A percentile compares a stretch with the other conserved stretches of the same genome.
These are phyloP conservation scores for Pestalotiopsis sp. DNA, from an alignment of 2,329 filamentous ascomycete species.

Conservation along the genomic window DNA sequence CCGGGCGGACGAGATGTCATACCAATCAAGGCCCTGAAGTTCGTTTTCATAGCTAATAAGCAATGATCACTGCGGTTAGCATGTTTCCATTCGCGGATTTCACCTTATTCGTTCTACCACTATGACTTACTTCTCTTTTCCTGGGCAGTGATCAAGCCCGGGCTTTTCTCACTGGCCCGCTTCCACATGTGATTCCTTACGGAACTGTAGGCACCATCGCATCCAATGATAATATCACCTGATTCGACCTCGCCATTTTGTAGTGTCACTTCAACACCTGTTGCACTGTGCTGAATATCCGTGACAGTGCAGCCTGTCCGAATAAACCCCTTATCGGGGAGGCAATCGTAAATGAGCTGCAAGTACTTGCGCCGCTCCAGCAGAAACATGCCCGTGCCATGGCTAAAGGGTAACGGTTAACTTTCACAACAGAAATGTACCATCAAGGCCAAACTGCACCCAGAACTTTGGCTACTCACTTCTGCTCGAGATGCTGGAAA, in stretches of 20 bases:
- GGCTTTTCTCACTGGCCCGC: constrained; percentile 17
- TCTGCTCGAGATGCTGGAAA: constrained; percentile 7
- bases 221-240: constrained; percentile 20
- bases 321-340: constrained; percentile 11
- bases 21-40: too few relatives aligned
- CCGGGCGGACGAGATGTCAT: too few relatives aligned
- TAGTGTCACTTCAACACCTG: constrained; percentile 17
- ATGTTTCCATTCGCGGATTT: too few relatives aligned
- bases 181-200: constrained; percentile 26
- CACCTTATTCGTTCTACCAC: not conserved
- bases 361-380: too few relatives aligned
- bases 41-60: constrained; percentile 8
- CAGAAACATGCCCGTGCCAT: not conserved
- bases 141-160: constrained; percentile 18
- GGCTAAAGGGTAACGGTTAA: not conserved
- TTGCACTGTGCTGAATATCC: not conserved
- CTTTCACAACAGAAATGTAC: not conserved
- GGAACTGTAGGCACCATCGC: constrained; percentile 18
- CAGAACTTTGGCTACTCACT: not conserved
- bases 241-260: constrained; percentile 15
- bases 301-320: constrained; percentile 7
- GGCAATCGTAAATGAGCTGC: not conserved
- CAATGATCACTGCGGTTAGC: constrained; percentile 3
- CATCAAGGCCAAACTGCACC: too few relatives aligned
- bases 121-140: constrained; percentile 17